Base-by-base conservation (phyloP, 495 filamentous ascomycete genomes). In the Hypoxylon subgilvum region DNA sequence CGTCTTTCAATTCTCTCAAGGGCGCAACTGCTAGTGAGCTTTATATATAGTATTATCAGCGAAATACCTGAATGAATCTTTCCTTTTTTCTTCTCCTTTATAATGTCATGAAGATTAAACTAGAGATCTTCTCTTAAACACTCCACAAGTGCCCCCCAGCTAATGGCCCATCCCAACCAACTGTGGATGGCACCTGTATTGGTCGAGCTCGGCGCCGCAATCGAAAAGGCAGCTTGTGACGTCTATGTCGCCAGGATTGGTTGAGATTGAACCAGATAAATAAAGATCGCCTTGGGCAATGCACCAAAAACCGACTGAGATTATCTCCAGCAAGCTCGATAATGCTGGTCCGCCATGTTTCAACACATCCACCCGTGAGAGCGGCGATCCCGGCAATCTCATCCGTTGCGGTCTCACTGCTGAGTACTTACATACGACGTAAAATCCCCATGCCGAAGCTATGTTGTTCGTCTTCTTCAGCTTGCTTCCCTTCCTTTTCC, bases 161-260 rank as follows among this genome's bases (percentile, higher is more conserved):
- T 56, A 46, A 23, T 51, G 40, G 45, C 46, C 36, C 21, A 56
- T 56, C 51, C 50, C 32, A 54, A 30, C 61, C 61, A 61, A 60
- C 51, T 49, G 19, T 22, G 30, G 50, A 59, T 22, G 36, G 40
- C 27, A 35, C 34, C 25, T 36, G 49, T 35, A n/a, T 27, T 25
- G 18, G 16, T 54, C 34, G n/a, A 52, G 39, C 53, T 60, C 28
- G 63, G 48, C 50, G 40, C 18, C 57, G 38, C 50, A 57, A 62
- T 65, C 54, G 63, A 67, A 56, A 49, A 36, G 66, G 56, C 52
- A 69, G 66, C 63, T 61, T 67, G 54, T 69, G 66, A 67, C 63
- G 59, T 69, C 40, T 42, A 43, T 43, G 50, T 18, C 16, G 41
- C 55, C 32, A 23, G 49, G 36, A 63, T 57, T 56, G 53, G 57